Evolutionary conservation across 768 basidiomycete genomes (phyloP).

Genomic region (Guyanaporus albipodus): DNA sequence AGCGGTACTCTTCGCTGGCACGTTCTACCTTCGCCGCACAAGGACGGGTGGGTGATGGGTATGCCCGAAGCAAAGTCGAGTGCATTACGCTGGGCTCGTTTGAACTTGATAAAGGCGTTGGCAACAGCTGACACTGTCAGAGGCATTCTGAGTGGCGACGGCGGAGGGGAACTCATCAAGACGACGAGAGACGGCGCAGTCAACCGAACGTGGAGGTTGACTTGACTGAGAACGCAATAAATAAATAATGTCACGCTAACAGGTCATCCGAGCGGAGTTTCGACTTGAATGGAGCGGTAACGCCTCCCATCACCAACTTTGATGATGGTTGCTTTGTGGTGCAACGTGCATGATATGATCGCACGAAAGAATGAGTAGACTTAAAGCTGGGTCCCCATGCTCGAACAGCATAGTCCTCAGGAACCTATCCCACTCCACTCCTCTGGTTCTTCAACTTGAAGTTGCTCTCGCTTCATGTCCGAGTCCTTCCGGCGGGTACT

Average conservation of each 20-base stretch:
- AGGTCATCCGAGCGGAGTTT: constrained; percentile 25
- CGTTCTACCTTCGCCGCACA: constrained; percentile 28
- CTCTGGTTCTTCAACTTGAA: constrained; percentile 28
- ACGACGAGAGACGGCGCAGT: neutral
- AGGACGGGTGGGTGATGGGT: constrained; percentile 35
- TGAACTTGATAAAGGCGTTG: constrained; percentile 52
- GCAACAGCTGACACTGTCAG: constrained; percentile 39
- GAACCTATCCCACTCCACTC: constrained; percentile 40
- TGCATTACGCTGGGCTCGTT: constrained; percentile 34
- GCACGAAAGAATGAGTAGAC: neutral
- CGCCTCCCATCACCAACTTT: neutral
- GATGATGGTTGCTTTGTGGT: neutral
- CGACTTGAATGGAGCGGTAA: neutral
- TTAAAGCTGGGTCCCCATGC: too few relatives aligned
- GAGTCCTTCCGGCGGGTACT: constrained; percentile 29
- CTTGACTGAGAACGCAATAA: neutral
- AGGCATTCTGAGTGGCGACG: constrained; percentile 20
- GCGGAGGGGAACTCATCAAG: constrained; percentile 19
- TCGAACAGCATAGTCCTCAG: neutral
- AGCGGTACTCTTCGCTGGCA: constrained; percentile 30
- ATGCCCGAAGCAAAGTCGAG: constrained; percentile 37
- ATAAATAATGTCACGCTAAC: constrained; percentile 6
- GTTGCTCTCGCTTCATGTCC: constrained; percentile 18
- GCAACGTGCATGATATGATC: constrained; percentile 16
- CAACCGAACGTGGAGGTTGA: constrained; percentile 1